These are phyloP conservation scores for Kwoniella pini DNA, from an alignment of 768 basidiomycete genomes.

Conservation along the genomic window DNA sequence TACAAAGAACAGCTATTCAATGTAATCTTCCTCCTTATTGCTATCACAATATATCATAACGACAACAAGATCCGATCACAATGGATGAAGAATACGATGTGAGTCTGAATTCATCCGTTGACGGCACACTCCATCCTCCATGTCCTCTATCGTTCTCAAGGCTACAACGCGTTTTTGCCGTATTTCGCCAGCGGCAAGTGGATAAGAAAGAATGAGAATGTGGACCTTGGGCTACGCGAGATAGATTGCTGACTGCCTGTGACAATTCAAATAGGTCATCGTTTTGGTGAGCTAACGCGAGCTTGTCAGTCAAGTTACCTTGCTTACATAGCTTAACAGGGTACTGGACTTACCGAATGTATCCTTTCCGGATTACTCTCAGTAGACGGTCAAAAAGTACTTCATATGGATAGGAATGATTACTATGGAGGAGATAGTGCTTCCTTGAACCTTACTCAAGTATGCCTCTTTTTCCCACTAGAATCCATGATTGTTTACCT, in stretches of 20 bases:
- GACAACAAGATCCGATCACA: constrained; percentile 36
- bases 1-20: too few relatives aligned
- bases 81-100: constrained; percentile 99
- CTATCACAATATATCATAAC: not conserved
- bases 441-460: constrained; percentile 95
- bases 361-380: constrained; percentile 96
- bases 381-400: constrained; percentile 99
- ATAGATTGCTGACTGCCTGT: too few relatives aligned
- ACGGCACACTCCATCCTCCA: not conserved
- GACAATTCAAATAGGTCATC: constrained; percentile 40
- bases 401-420: constrained; percentile 83
- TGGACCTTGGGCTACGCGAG: too few relatives aligned
- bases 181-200: not conserved
- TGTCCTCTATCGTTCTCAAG: not conserved
- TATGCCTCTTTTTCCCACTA: constrained; percentile 51
- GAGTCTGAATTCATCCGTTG: constrained; percentile 28
- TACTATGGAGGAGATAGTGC: constrained; percentile 99
- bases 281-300: constrained; percentile 42
- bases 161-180: not conserved
- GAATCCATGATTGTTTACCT: too few relatives aligned
- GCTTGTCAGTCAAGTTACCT: not conserved
- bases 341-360: constrained; percentile 97
- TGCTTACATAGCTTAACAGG: constrained; percentile 58
- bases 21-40: not conserved
- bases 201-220: too few relatives aligned